Evolutionary conservation across 73 alveolate species (phyloP).

Genomic region (Paramecium pentaurelia): DNA sequence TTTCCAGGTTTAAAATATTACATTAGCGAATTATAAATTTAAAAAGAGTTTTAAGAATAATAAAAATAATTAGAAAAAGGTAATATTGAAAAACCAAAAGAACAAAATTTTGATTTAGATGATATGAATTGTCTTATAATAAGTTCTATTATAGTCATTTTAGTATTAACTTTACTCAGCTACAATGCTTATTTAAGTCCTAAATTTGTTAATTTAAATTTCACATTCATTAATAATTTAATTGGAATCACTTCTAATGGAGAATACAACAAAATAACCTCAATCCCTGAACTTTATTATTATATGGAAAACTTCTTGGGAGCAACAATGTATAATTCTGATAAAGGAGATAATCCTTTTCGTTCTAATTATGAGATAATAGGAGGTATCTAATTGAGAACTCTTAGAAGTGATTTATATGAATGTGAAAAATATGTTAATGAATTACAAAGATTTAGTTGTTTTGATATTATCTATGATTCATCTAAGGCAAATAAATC

Average conservation of each 20-base stretch:
- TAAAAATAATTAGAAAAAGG: neutral
- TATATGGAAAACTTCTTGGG: neutral
- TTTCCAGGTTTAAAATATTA: constrained; percentile 25
- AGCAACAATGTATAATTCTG: neutral
- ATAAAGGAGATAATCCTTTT: constrained; percentile 31
- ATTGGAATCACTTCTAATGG: neutral
- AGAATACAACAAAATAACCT: neutral
- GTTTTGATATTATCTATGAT: neutral
- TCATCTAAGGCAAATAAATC: neutral
- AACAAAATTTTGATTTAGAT: neutral
- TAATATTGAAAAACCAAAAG: neutral
- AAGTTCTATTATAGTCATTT: neutral
- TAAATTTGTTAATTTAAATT: neutral
- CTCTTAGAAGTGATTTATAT: neutral
- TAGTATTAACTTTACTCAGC: neutral
- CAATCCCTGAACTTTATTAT: neutral
- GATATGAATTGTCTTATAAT: constrained; percentile 34
- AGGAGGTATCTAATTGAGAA: constrained; percentile 4
- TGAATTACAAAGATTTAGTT: neutral
- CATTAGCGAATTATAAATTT: constrained; percentile 17
- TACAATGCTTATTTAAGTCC: neutral
- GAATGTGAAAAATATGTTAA: neutral
- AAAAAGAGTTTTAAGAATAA: neutral
- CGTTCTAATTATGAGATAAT: neutral
- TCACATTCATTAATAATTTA: neutral